Base-by-base conservation (phyloP, 257 asterid genomes). In the Verbena officinalis region DNA sequence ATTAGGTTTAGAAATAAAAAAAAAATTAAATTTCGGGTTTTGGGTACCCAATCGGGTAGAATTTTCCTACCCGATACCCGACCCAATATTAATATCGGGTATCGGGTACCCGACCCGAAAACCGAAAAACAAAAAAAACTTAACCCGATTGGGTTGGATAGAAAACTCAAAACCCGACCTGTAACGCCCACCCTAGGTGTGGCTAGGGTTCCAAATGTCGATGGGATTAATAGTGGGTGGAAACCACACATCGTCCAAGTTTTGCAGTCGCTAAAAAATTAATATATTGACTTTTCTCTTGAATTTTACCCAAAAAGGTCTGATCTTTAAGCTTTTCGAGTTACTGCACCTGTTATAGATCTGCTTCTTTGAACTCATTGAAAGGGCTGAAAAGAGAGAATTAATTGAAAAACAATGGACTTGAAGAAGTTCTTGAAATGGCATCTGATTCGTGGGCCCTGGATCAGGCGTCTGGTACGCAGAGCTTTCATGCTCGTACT, bases 221-320 rank as follows among this genome's bases (percentile, higher is more conserved):
- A 81, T 80, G 75, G 87, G 70, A 73, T 86, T 90, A 80, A 78
- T 90, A 70, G 86, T 90, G 96, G 97, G 97, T 88, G 97, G 95
- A 62, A 90, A 90, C 66, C 96, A 90, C 90, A 90, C 97, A 65
- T 86, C 97, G 1, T 90, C 93, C 93, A 90, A 96, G 89, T 90
- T 90, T 78, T 88, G 96, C 69, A 79, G 96, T 77, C 97, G 97
- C 81, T 91, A 88, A 5, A 77, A 55, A 10, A 22, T 40, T 14
- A 0, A 19, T 38, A 38, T 40, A 4, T 39, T 72, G 75, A 65
- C 73, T 65, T n/a, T 36, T 60, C 39, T 68, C 68, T 51, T 52
- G 60, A 71, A 53, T 67, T 42, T 42, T 57, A 36, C 40, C 54
- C 24, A 12, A n/a, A 20, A 40, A n/a, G n/a, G n/a, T n/a, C n/a